A percentile compares a stretch with the other conserved stretches of the same genome.
Conservation (phyloP, 768 basidiomycete genomes). For the Amanita inopinata region DNA sequence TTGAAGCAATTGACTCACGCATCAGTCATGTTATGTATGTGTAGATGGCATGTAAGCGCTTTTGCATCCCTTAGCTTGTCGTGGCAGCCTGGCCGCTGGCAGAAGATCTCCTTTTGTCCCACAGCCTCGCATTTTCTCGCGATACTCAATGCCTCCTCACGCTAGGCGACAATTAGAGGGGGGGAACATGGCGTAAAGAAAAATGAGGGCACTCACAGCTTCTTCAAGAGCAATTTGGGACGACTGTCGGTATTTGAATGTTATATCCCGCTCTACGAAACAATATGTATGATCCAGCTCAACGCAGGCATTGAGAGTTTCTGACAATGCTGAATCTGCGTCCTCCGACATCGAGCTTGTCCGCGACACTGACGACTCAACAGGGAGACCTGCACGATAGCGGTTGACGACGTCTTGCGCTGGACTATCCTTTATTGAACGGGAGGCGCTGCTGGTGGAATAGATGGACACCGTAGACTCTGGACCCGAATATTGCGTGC, state of each 20-base stretch:
- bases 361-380: conserved; percentile 9
- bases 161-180: conserved; percentile 15
- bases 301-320: neutral
- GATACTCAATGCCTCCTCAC: conserved; percentile 25
- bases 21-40: conserved; percentile 46
- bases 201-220: conserved; percentile 24
- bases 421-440: conserved; percentile 11
- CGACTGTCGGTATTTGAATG: conserved; percentile 24
- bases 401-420: conserved; percentile 29
- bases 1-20: conserved; percentile 19
- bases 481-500: conserved; percentile 27
- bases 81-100: conserved; percentile 35
- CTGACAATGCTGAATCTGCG: neutral
- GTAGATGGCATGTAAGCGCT: conserved; percentile 42
- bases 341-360: neutral
- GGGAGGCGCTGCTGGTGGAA: conserved; percentile 17
- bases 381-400: conserved; percentile 27
- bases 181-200: neutral
- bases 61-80: conserved; percentile 32
- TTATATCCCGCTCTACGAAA: conserved; percentile 14
- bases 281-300: neutral
- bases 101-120: conserved; percentile 26
- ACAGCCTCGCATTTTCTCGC: conserved; percentile 19
- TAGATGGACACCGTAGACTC: conserved; percentile 14
- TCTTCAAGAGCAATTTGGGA: conserved; percentile 26